phyloP scores from a whole-genome alignment of 225 moss, liverwort and hornwort species.

The Straminergon stramineum region DNA sequence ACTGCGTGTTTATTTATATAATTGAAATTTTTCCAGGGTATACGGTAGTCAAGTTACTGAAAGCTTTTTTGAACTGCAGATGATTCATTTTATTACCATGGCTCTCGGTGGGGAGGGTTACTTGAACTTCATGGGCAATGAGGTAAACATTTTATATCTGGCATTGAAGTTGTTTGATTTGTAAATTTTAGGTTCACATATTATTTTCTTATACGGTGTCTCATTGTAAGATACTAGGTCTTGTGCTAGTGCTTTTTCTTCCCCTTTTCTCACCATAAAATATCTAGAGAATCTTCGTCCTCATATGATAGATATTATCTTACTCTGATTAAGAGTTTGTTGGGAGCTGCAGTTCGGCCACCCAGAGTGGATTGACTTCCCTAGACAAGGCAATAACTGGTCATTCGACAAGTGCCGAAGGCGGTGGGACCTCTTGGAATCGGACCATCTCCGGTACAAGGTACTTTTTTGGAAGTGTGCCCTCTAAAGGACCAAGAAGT shows the following conservation, averaged over 20 bases:
- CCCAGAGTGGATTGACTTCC: conserved; percentile 98
- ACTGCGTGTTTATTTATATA: neutral
- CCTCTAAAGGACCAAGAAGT: neutral
- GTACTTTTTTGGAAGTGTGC: conserved; percentile 5
- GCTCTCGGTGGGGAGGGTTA: conserved; percentile 93
- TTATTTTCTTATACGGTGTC: neutral
- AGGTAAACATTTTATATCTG: conserved; percentile 19
- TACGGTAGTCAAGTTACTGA: neutral
- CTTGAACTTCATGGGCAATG: conserved; percentile 97
- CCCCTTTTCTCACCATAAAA: neutral
- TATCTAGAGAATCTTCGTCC: neutral
- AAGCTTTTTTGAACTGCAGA: conserved; percentile 32
- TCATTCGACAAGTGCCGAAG: conserved; percentile 82
- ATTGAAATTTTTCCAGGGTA: neutral
- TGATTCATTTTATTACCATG: conserved; percentile 93
- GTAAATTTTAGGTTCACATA: neutral
- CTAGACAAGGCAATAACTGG: conserved; percentile 96
- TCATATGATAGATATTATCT: neutral
- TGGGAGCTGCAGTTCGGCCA: conserved; percentile 71
- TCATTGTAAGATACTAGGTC: neutral
- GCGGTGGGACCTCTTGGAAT: conserved; percentile 79
- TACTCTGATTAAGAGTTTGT: neutral
- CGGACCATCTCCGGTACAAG: conserved; percentile 71
- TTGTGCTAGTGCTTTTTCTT: neutral
- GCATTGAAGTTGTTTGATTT: neutral